Evolutionary conservation across 1,284 basidiomycete genomes (phyloP), one percentile per base, ranked within the genome.

Genomic region (Microbotryum violaceum): DNA sequence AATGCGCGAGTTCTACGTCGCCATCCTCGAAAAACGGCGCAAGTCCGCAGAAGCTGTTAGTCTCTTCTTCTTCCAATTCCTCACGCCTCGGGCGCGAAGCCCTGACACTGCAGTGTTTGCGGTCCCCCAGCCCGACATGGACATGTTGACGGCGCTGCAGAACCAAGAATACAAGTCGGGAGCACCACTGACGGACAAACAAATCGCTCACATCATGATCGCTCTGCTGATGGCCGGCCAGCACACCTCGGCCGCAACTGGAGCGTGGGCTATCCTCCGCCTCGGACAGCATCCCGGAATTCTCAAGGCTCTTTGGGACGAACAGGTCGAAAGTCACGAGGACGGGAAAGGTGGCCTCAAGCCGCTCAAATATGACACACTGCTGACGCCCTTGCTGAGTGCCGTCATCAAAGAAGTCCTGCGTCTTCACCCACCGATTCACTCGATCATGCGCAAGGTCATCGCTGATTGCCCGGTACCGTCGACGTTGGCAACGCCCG

Each of bases 171-270:
- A 99, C 79, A 89, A 90, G 71, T 82, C 86, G 72, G 96, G 96
- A 54, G 80, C 83, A 48, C 74, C 80, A 1, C 82, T 98, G 42
- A 82, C 81, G 55, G 91, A 97, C 73, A 85, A 89, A 68, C 92
- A 97, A 76, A 88, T 98, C 66, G 91, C 96, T 0, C 94, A 97
- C 74, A 93, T 97, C 74, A 86, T 98, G 87, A 77, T 79, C 60
- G 77, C 77, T 2, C 66, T 78, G n/a, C 72, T 78, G n/a, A 76
- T 76, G 74, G 94, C 94, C 47, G 96, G 96, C 29, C 96, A 99
- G 78, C 96, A 98, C 78, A 99, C 96, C 0, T 90, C 87, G 70
- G 93, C 91, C 21, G 88, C 94, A 0, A 89, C 91, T 12, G 85
- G 85, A 27, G 86, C 90, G 6, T 99, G 96, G 96, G 77, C 87